A percentile compares a stretch with the other conserved stretches of the same genome.
phyloP scores from a whole-genome alignment of 2,329 filamentous ascomycete genomes.

The Alternaria triticimaculans region DNA sequence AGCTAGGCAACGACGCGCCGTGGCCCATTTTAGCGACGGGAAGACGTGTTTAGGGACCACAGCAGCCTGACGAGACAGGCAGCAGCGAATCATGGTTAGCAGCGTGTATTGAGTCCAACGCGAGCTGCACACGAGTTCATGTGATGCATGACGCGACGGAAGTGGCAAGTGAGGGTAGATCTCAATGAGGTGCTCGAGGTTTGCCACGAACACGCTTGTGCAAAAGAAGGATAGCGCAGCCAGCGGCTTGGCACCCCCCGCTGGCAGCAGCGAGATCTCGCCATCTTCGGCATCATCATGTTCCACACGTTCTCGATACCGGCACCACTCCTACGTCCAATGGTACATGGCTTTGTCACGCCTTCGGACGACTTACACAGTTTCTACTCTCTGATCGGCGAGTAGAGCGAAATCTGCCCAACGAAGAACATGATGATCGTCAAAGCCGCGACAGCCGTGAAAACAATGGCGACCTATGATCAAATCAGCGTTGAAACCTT shows the following conservation, averaged over 20 bases:
- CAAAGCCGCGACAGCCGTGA: slow-evolving; percentile 15
- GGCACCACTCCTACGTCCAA: background rate
- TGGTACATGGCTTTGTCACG: background rate
- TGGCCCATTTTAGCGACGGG: background rate
- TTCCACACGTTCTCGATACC: background rate
- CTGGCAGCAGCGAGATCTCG: background rate
- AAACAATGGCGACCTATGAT: slow-evolving; percentile 24
- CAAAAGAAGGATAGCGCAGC: background rate
- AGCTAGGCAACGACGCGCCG: slow-evolving; percentile 5
- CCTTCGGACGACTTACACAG: background rate
- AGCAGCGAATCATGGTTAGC: background rate
- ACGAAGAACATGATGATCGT: slow-evolving; percentile 23
- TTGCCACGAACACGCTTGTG: background rate
- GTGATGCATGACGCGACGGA: slow-evolving; percentile 1
- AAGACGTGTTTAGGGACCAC: background rate
- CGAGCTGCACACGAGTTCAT: background rate
- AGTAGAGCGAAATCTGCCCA: slow-evolving; percentile 22
- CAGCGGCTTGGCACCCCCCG: background rate
- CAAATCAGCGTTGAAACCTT: background rate
- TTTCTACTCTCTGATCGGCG: background rate
- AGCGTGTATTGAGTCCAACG: background rate
- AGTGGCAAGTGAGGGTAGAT: background rate
- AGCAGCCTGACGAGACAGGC: slow-evolving; percentile 7
- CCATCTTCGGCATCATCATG: background rate
- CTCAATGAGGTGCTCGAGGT: background rate